Base-by-base conservation (phyloP, 768 basidiomycete genomes). In the Leccinum disarticulatum region DNA sequence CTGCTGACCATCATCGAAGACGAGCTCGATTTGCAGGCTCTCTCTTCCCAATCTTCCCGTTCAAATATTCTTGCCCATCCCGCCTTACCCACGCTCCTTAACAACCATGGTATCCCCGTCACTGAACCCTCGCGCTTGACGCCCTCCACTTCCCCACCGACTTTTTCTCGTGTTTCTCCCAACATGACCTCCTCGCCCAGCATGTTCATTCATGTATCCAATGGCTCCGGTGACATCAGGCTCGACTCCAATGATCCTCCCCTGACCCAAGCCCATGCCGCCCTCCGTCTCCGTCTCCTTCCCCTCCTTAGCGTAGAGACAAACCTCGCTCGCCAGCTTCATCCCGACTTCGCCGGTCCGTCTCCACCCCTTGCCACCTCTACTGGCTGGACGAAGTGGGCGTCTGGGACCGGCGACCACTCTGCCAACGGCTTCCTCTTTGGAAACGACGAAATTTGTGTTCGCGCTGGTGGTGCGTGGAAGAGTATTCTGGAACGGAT, bases 381-480 rank as follows among this genome's bases (percentile, higher is more conserved):
- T 51, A 11, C 69, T 62, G 66, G 68, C 0, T 70, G 68, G 69
- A 59, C 68, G 0, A 69, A 62, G 33, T 70, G 66, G 68, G 68
- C 68, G 0, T 70, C 69, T 2, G 61, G 69, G 3, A 31, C 36
- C 1, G 51, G 60, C 1, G 55, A 51, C 19, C 41, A 63, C 22
- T 41, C 57, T 6, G 9, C 35, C 1, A 38, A 28, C 2, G 52
- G 53, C 1, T 30, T 61, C 11, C 57, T 64, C 6, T 56, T 54
- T 1, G 60, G 59, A 1, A 43, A n/a, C 0, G 59, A 61, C 0
- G 80, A 82, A 28, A 71, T 84, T 6, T 77, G 77, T 62, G 84
- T 88, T 17, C 80, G 83, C 6, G 81, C 85, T 0, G 85, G 86
- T 0, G 80, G 77, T 51, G 79, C 79, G 4, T 88, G 86, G 87